Conservation (phyloP, 2,329 filamentous ascomycete species). For the Scorias spongiosa region DNA sequence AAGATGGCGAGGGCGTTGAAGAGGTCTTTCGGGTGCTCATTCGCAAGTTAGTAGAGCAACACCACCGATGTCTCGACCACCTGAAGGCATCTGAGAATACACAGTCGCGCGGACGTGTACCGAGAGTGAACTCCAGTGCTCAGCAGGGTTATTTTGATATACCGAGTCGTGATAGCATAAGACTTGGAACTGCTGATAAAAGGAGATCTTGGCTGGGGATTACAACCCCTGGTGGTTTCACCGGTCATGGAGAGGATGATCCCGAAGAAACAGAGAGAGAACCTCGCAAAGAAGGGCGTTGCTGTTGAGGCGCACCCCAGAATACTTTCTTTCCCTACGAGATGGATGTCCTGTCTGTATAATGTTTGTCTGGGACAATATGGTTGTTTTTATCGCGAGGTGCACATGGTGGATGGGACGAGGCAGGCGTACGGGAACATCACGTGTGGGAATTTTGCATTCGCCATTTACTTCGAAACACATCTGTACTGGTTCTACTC, state of each 20-base stretch:
- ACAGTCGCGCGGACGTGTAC: slow-evolving; percentile 25
- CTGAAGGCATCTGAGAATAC: slow-evolving; percentile 30
- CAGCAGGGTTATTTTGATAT: slow-evolving; percentile 34
- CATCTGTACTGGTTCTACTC: too few relatives aligned
- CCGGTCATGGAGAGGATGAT: slow-evolving; percentile 11
- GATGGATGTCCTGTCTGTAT: too few relatives aligned
- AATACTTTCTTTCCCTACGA: not conserved
- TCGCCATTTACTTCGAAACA: too few relatives aligned
- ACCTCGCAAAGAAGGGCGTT: slow-evolving; percentile 11
- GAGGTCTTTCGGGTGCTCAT: slow-evolving; percentile 89
- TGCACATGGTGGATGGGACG: too few relatives aligned
- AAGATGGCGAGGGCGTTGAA: slow-evolving; percentile 88
- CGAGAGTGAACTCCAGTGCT: slow-evolving; percentile 22
- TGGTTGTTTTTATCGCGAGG: too few relatives aligned
- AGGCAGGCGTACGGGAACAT: too few relatives aligned
- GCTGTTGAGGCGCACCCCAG: slow-evolving; percentile 9
- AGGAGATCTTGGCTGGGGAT: slow-evolving; percentile 52
- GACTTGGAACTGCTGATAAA: slow-evolving; percentile 38
- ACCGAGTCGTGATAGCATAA: slow-evolving; percentile 36
- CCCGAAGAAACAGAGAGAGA: slow-evolving; percentile 11
- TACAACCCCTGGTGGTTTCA: slow-evolving; percentile 27
- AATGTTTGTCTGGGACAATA: too few relatives aligned
- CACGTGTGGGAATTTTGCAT: too few relatives aligned
- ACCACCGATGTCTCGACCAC: slow-evolving; percentile 38
- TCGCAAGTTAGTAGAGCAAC: slow-evolving; percentile 65